phyloP scores from a whole-genome alignment of 2,329 filamentous ascomycete species.

The Pestalotiopsis sp. region DNA sequence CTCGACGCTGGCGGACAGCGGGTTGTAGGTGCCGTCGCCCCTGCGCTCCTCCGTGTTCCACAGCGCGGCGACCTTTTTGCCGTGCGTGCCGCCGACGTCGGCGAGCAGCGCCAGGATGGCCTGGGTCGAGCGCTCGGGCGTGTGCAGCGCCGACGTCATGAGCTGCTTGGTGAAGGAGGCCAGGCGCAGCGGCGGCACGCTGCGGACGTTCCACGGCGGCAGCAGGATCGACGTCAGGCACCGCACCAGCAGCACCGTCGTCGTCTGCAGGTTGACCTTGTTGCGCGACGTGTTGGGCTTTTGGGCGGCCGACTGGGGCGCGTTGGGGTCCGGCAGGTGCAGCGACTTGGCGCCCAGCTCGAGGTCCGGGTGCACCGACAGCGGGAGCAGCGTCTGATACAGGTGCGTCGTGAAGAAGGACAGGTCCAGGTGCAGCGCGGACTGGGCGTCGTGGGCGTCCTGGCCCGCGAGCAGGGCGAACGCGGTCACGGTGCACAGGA shows the following conservation, averaged over 20 bases:
- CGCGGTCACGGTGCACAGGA: constrained; percentile 94
- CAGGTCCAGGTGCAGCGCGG: constrained; percentile 83
- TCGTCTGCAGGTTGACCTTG: constrained; percentile 93
- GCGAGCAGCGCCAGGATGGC: constrained; percentile 78
- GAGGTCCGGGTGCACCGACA: constrained; percentile 82
- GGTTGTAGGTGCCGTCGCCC: constrained; percentile 85
- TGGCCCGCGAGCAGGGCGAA: constrained; percentile 96
- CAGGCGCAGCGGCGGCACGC: constrained; percentile 80
- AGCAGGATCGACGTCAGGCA: constrained; percentile 82
- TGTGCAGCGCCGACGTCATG: constrained; percentile 77
- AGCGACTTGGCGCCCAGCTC: constrained; percentile 78
- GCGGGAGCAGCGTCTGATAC: constrained; percentile 79
- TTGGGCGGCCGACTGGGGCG: constrained; percentile 31
- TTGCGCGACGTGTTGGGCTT: constrained; percentile 47
- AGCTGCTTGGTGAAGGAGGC: constrained; percentile 93
- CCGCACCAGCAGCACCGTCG: constrained; percentile 86
- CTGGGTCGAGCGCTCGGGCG: constrained; percentile 86
- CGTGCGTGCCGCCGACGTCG: constrained; percentile 80
- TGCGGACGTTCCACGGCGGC: constrained; percentile 71
- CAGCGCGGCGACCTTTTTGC: constrained; percentile 78
- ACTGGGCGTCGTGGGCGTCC: constrained; percentile 83
- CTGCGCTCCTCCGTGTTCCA: constrained; percentile 95
- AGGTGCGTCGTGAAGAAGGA: constrained; percentile 95
- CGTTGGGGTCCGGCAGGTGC: constrained; percentile 68
- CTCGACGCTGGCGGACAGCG: constrained; percentile 74